These are phyloP conservation scores for Leccinum boreale DNA, from an alignment of 768 basidiomycete genomes.

Conservation along the genomic window DNA sequence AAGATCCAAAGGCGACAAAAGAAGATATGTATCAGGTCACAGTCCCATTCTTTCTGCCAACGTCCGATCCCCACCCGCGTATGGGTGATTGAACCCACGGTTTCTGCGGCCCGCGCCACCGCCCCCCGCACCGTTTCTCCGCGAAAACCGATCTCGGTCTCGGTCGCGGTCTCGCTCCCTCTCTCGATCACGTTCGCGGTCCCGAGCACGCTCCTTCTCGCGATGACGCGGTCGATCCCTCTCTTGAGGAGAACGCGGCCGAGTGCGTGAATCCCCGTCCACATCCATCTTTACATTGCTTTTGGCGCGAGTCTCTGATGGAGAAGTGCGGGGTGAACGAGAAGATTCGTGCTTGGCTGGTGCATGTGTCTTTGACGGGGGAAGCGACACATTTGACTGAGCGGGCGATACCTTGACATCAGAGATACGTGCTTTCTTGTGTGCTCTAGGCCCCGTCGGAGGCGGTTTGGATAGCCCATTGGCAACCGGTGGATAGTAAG, in stretches of 20 bases:
- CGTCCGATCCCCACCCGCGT: conserved; percentile 61
- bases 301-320: conserved; percentile 29
- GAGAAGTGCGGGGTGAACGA: conserved; percentile 28
- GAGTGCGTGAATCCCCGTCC: conserved; percentile 48
- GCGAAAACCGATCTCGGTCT: conserved; percentile 38
- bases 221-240: conserved; percentile 39
- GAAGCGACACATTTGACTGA: conserved; percentile 31
- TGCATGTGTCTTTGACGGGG: conserved; percentile 21
- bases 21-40: conserved; percentile 33
- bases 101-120: conserved; percentile 62
- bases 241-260: conserved; percentile 42
- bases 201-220: conserved; percentile 36
- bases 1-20: conserved; percentile 16
- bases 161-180: conserved; percentile 35
- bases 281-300: conserved; percentile 48
- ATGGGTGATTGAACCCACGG: conserved; percentile 36
- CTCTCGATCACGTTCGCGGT: conserved; percentile 35
- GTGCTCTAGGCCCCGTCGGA: conserved; percentile 77
- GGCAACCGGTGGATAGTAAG: conserved; percentile 37
- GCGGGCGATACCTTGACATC: conserved; percentile 41
- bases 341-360: conserved; percentile 26
- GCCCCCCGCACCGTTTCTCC: conserved; percentile 43
- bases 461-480: conserved; percentile 47
- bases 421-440: conserved; percentile 76
- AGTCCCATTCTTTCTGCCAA: conserved; percentile 84